phyloP scores from a whole-genome alignment of 176 grass and related monocot species.

The Themeda triandra region DNA sequence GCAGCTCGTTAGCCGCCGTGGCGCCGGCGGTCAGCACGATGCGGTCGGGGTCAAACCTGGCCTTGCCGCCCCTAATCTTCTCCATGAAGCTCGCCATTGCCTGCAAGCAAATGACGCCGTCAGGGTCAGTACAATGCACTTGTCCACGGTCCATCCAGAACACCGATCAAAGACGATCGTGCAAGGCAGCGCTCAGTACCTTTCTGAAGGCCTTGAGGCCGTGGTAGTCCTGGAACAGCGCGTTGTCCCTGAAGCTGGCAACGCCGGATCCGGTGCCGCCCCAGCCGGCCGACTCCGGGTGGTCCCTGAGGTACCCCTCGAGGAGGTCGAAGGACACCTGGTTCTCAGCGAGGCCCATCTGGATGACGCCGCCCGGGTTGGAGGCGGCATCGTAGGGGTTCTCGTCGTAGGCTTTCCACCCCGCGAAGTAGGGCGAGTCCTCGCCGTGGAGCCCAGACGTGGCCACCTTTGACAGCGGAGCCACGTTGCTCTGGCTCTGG shows the following conservation, averaged over 20 bases:
- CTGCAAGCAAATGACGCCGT: constrained; percentile 32
- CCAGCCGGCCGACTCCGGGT: constrained; percentile 50
- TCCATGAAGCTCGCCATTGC: constrained; percentile 91
- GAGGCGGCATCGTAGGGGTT: constrained; percentile 60
- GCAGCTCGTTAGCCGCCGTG: constrained; percentile 79
- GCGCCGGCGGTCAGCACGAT: constrained; percentile 89
- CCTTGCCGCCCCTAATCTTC: constrained; percentile 69
- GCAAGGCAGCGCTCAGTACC: not conserved
- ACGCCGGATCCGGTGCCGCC: constrained; percentile 32
- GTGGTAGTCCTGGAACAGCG: constrained; percentile 91
- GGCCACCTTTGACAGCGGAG: constrained; percentile 55
- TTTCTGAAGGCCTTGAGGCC: constrained; percentile 69
- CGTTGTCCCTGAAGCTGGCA: constrained; percentile 76
- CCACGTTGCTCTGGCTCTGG: not conserved
- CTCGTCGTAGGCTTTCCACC: constrained; percentile 80
- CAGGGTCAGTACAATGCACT: not conserved
- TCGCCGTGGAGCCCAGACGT: constrained; percentile 65
- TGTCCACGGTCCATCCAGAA: not conserved
- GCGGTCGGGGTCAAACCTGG: constrained; percentile 57
- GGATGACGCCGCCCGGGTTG: constrained; percentile 75
- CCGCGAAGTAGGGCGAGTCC: constrained; percentile 86
- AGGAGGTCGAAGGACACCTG: constrained; percentile 92
- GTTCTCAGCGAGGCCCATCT: constrained; percentile 95
- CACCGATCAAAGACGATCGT: not conserved
- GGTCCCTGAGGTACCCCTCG: constrained; percentile 57